Evolutionary conservation across 2,329 filamentous ascomycete species (phyloP).

Genomic region (Bipolaris gigantea): DNA sequence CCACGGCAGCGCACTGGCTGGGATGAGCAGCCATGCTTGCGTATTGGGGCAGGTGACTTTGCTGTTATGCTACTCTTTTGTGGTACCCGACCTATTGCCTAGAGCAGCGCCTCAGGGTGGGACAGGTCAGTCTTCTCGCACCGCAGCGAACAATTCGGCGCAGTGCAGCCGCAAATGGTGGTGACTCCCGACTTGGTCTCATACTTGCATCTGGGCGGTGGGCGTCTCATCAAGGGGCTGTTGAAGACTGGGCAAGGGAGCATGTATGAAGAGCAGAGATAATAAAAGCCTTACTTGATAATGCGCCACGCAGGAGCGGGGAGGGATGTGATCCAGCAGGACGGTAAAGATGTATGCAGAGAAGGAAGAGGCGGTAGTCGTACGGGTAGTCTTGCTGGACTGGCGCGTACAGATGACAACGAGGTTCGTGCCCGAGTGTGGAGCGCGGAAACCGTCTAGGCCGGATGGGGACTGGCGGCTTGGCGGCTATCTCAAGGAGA

Average conservation of each 20-base stretch:
- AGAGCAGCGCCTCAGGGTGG: slow-evolving; percentile 26
- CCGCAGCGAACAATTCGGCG: slow-evolving; percentile 8
- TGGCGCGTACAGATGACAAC: slow-evolving; percentile 34
- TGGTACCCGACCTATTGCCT: slow-evolving; percentile 37
- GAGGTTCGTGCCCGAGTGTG: slow-evolving; percentile 23
- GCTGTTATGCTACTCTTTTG: slow-evolving; percentile 41
- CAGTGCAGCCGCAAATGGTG: not conserved
- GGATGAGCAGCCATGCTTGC: slow-evolving; percentile 33
- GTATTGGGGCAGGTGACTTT: slow-evolving; percentile 34
- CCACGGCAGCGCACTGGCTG: slow-evolving; percentile 24
- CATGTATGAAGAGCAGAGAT: slow-evolving; percentile 1
- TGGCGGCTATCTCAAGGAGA: slow-evolving; percentile 27
- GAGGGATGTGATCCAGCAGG: slow-evolving; percentile 23
- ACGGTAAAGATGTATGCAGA: slow-evolving; percentile 31
- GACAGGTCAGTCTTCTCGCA: slow-evolving; percentile 20
- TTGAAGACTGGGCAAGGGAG: slow-evolving; percentile 9
- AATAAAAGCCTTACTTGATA: slow-evolving; percentile 34
- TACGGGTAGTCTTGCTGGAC: slow-evolving; percentile 27
- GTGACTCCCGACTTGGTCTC: not conserved
- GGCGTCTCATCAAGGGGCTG: slow-evolving; percentile 16
- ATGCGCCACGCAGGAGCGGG: slow-evolving; percentile 30
- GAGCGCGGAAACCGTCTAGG: slow-evolving; percentile 15
- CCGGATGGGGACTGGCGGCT: slow-evolving; percentile 28
- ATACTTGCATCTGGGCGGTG: slow-evolving; percentile 6
- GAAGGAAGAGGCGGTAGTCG: slow-evolving; percentile 27